These are phyloP conservation scores for Cardamine chenopodiifolia DNA, from an alignment of 345 rosid species.

Conservation along the genomic window DNA sequence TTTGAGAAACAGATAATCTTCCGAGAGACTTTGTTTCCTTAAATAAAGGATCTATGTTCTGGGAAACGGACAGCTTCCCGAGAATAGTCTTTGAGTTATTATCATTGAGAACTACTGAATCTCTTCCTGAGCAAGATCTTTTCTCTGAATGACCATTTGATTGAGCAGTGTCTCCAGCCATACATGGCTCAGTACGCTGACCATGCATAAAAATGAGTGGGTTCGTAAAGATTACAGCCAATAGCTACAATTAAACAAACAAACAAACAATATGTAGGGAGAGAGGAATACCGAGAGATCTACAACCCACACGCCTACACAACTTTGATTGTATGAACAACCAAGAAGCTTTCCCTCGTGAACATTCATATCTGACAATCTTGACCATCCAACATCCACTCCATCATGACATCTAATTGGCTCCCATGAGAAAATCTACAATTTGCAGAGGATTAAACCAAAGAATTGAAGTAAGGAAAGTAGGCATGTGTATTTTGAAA, in stretches of 20 bases:
- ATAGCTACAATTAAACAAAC: conserved; percentile 19
- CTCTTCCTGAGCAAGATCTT: conserved; percentile 59
- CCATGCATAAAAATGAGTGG: conserved; percentile 27
- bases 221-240: conserved; percentile 23
- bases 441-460: conserved; percentile 27
- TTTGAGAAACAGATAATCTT: conserved; percentile 81
- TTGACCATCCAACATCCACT: conserved; percentile 99
- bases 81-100: conserved; percentile 55
- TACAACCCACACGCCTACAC: conserved; percentile 99
- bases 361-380: conserved; percentile 88
- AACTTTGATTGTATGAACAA: conserved; percentile 96
- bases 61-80: conserved; percentile 62
- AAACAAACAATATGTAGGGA: neutral
- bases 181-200: conserved; percentile 81
- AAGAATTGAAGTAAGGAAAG: conserved; percentile 18
- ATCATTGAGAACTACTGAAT: conserved; percentile 60
- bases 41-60: conserved; percentile 49
- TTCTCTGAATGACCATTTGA: conserved; percentile 66
- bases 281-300: conserved; percentile 77
- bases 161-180: conserved; percentile 51
- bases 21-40: conserved; percentile 86
- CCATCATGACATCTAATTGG: conserved; percentile 85
- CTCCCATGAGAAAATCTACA: conserved; percentile 95
- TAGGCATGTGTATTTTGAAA: conserved; percentile 4
- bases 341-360: conserved; percentile 98